Evolutionary conservation across 2,329 filamentous ascomycete species (phyloP), one percentile per base, ranked within the genome.

Genomic region (Aspergillus ustus): DNA sequence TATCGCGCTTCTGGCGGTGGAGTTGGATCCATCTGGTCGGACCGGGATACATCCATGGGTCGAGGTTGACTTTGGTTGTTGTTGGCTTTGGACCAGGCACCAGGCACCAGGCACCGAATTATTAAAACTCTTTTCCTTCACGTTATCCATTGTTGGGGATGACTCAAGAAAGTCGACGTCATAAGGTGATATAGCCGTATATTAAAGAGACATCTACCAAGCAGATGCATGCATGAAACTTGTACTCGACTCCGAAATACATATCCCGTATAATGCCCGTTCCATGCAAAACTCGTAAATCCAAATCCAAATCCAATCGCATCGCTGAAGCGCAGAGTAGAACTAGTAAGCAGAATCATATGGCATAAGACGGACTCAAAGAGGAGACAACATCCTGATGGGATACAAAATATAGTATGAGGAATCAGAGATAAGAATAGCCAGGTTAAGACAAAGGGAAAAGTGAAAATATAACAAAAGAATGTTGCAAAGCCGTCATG

Each of bases 331-430:
- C 55, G 48, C 52, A 43, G 31, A 50, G 46, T 57, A 46, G 43
- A 45, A 57, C 22, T 34, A 53, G 52, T 45, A 45, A 59, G 13
- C 40, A 43, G 15, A 5, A 51, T 52, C 9, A 43, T 22, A 20
- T 25, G 20, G 28, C 48, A 45, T 45, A 59, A 56, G 37, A 62
- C 56, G 56, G 53, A 29, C 37, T 31, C 53, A 45, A 61, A 58
- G 51, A 61, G 40, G 44, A 37, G n/a, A 15, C 37, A 54, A 55
- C 49, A 28, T 45, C 29, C 51, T 31, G 7, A 52, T 25, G 7
- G 43, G 54, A 40, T 43, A 57, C 29, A 52, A 34, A 50, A 56
- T 34, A 56, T 22, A 56, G 44, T 17, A 48, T 46, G 15, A 31
- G 34, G 44, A 56, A 56, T n/a, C 25, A 34, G 37, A 4, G 19